Evolutionary conservation across 192 early-diverging fungal genomes (phyloP), one percentile per base, ranked within the genome.

Genomic region (Gaertneriomyces semiglobifer): DNA sequence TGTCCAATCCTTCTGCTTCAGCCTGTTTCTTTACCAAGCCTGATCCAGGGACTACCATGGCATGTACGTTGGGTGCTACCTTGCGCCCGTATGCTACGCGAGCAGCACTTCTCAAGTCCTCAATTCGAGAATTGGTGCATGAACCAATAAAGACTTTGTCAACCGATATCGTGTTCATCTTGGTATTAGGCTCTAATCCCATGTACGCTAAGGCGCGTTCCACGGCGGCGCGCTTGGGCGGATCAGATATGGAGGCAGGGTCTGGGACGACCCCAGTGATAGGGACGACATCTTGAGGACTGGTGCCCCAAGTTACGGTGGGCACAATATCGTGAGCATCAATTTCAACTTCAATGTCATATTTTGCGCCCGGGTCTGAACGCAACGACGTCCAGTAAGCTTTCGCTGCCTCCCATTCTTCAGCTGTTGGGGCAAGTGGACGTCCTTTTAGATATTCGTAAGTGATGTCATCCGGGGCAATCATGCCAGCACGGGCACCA

Each of bases 121-220:
- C 88, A 71, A 89, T 89, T 43, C 88, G 84, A 44, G 85, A 84
- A 73, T 89, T 89, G 44, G 88, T 89, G 71, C 88, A 89, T 25
- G 82, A 85, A 11, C 88, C 88, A 66, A 89, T 89, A 66, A 89
- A 89, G 39, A 86, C 88, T 76, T 89, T 89, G 74, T 89, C 85
- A 46, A 89, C 74, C 55, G 70, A 62, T 65, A 89, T 77, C 39
- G 69, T 63, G 51, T 73, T 72, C 76, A 89, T 77, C 19, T 69
- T 72, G 3, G 79, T 84, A 70, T 85, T 85, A 58, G 88, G 81
- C 5, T 65, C 71, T 51, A 89, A 66, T 18, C 85, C 88, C 74
- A 89, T 89, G 68, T 89, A 89, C 9, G 74, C 71, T 43, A 87
- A 63, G 11, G 85, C 75, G 8, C 85, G 74, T 63, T 83, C 72